These are phyloP conservation scores for Achaetomium macrosporum DNA, from an alignment of 2,329 filamentous ascomycete species.

Conservation along the genomic window DNA sequence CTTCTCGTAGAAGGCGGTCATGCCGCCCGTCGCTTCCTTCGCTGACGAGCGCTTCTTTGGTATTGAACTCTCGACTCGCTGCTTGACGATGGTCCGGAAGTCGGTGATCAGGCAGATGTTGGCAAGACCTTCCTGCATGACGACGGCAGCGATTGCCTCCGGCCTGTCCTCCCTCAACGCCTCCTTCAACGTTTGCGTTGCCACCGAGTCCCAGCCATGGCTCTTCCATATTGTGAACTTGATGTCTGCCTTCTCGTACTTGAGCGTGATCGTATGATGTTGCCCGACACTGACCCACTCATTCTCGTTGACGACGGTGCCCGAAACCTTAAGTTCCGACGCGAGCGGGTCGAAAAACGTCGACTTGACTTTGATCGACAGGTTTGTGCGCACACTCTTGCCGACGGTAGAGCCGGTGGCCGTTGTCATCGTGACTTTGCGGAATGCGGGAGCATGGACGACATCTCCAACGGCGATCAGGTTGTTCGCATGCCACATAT, in stretches of 20 bases:
- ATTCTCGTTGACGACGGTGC: constrained; percentile 49
- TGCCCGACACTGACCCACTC: constrained; percentile 47
- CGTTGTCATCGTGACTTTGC: constrained; percentile 46
- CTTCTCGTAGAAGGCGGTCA: constrained; percentile 72
- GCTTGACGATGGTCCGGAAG: constrained; percentile 69
- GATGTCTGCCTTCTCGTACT: constrained; percentile 63
- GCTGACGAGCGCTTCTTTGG: constrained; percentile 62
- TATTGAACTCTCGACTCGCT: constrained; percentile 60
- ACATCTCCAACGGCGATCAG: constrained; percentile 49
- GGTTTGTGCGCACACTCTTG: constrained; percentile 50
- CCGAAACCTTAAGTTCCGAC: constrained; percentile 51
- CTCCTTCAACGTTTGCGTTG: constrained; percentile 69
- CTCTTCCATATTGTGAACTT: constrained; percentile 79
- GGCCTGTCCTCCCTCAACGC: constrained; percentile 72
- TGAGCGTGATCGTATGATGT: constrained; percentile 67
- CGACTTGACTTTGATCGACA: constrained; percentile 51
- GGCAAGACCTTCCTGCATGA: constrained; percentile 85
- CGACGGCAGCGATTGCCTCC: constrained; percentile 79
- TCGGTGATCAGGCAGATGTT: constrained; percentile 80
- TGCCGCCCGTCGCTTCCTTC: constrained; percentile 62
- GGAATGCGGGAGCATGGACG: constrained; percentile 49
- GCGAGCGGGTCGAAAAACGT: constrained; percentile 54
- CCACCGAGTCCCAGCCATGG: constrained; percentile 84
- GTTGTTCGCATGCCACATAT: constrained; percentile 57
- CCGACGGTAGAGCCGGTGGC: constrained; percentile 42